Percentiles rank a stretch among this genome's conserved stretches.
These are phyloP conservation scores for Schwanniomyces polymorphus DNA, from an alignment of 805 yeast genomes.

Conservation along the genomic window DNA sequence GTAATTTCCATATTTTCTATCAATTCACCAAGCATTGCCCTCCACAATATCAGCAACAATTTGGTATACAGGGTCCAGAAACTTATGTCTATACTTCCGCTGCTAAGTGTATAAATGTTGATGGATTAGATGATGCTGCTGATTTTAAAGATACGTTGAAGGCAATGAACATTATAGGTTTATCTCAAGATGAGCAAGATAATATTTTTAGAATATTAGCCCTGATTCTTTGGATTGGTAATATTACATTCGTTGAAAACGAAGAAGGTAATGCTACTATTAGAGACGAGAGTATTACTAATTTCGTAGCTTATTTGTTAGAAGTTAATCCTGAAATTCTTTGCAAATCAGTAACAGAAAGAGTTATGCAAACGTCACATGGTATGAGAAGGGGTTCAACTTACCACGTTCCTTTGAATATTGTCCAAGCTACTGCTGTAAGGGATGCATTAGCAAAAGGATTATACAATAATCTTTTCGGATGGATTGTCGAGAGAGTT, in stretches of 20 bases:
- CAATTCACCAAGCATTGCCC: constrained; percentile 93
- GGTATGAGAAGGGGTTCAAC: constrained; percentile 90
- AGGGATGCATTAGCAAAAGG: constrained; percentile 96
- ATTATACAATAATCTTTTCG: constrained; percentile 86
- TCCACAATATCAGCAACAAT: constrained; percentile 75
- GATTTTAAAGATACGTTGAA: constrained; percentile 79
- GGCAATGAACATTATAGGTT: constrained; percentile 89
- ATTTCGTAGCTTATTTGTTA: constrained; percentile 87
- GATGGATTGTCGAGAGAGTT: constrained; percentile 94
- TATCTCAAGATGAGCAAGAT: constrained; percentile 82
- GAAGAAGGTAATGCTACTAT: constrained; percentile 83
- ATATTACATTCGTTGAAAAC: constrained; percentile 80
- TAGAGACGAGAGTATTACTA: constrained; percentile 86
- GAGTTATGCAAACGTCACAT: constrained; percentile 87
- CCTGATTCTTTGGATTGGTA: constrained; percentile 92
- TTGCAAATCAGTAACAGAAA: constrained; percentile 67
- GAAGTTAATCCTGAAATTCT: constrained; percentile 73
- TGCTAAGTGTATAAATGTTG: constrained; percentile 82
- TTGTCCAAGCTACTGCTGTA: constrained; percentile 91
- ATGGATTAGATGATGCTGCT: constrained; percentile 76
- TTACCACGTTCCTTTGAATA: constrained; percentile 90
- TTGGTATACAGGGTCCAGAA: constrained; percentile 93
- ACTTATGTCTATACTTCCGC: constrained; percentile 86
- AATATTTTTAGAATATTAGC: constrained; percentile 83
- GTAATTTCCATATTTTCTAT: constrained; percentile 96